These are phyloP conservation scores for Talaromyces thailandensis DNA, from an alignment of 495 filamentous ascomycete genomes.

Conservation along the genomic window DNA sequence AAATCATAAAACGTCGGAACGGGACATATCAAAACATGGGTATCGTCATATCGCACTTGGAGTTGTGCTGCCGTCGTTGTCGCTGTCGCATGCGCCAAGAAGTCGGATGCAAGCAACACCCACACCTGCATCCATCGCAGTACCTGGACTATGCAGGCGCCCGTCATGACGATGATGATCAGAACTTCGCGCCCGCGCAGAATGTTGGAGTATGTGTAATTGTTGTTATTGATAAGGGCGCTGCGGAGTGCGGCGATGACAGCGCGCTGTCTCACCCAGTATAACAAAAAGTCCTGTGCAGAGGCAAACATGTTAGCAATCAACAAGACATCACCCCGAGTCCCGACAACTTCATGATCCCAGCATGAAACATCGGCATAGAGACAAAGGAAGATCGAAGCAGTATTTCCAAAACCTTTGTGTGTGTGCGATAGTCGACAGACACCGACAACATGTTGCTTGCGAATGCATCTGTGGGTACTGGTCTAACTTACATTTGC, in stretches of 20 bases:
- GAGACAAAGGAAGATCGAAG: neutral
- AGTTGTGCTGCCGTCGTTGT: neutral
- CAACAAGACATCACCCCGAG: neutral
- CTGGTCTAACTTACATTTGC: neutral
- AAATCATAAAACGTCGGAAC: neutral
- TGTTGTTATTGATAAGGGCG: neutral
- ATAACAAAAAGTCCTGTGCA: conserved; percentile 1
- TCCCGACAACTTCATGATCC: neutral
- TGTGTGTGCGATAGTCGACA: neutral
- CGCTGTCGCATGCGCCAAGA: neutral
- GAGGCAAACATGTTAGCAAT: neutral
- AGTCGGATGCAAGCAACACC: conserved; percentile 4
- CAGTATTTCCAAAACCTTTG: neutral
- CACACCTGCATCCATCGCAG: conserved; percentile 4
- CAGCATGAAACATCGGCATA: neutral
- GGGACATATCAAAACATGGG: neutral
- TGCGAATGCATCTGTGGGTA: neutral
- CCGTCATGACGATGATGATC: neutral
- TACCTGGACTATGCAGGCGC: neutral
- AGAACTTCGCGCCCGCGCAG: neutral
- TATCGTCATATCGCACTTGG: neutral
- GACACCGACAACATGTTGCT: neutral
- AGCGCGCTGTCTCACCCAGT: conserved; percentile 5
- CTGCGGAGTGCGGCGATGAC: conserved; percentile 2
- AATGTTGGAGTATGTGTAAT: neutral